These are phyloP conservation scores for Boletus smithii DNA, from an alignment of 1,284 basidiomycete species.

Conservation along the genomic window DNA sequence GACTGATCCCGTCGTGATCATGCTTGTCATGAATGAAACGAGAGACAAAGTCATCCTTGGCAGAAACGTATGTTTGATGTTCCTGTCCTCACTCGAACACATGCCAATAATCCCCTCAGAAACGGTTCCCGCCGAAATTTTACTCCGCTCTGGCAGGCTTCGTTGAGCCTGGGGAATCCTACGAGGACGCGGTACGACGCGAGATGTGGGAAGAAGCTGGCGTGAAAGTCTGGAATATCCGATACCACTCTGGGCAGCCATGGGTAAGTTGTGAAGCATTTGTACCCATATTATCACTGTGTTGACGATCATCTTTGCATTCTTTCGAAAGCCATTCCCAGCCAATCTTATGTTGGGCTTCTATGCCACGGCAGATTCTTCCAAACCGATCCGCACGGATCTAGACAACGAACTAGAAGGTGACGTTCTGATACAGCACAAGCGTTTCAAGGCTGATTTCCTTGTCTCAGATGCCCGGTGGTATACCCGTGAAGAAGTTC, in stretches of 20 bases:
- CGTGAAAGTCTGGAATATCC: constrained; percentile 77
- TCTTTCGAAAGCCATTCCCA: constrained; percentile 66
- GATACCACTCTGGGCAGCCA: constrained; percentile 84
- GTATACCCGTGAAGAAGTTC: constrained; percentile 77
- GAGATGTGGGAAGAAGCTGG: constrained; percentile 97
- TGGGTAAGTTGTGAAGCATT: constrained; percentile 53
- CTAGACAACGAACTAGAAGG: constrained; percentile 96
- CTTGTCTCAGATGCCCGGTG: constrained; percentile 75
- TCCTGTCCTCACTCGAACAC: neutral
- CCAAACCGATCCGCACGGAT: constrained; percentile 76
- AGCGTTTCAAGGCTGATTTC: constrained; percentile 2
- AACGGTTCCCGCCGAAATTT: constrained; percentile 65
- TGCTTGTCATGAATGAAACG: constrained; percentile 77
- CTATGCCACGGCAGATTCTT: constrained; percentile 73
- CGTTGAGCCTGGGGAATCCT: constrained; percentile 89
- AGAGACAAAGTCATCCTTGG: constrained; percentile 85
- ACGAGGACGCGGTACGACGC: constrained; percentile 91
- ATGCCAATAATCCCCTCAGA: constrained; percentile 39
- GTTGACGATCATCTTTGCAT: constrained; percentile 1
- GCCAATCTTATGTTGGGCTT: constrained; percentile 92
- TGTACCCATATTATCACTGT: neutral
- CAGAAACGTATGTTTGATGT: constrained; percentile 58
- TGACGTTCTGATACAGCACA: constrained; percentile 26
- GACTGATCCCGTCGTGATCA: constrained; percentile 90
- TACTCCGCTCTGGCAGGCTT: constrained; percentile 92